phyloP scores from a whole-genome alignment of 2,329 filamentous ascomycete species.

The Monosporascus sp. region DNA sequence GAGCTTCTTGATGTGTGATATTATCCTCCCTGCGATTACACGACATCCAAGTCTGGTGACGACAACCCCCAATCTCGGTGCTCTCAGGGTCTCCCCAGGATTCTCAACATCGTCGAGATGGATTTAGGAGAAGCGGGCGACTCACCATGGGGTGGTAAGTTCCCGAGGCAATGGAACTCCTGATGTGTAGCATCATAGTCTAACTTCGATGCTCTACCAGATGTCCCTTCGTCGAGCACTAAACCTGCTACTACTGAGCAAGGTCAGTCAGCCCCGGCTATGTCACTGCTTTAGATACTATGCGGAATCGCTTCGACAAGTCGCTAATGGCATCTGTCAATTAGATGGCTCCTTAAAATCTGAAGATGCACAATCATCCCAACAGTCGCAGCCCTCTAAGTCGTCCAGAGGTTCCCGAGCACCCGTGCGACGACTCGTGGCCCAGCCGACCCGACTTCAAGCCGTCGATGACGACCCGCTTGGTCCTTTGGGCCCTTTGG shows the following conservation, averaged over 20 bases:
- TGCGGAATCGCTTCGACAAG: neutral
- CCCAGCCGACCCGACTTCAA: slow-evolving; percentile 73
- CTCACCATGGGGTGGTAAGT: slow-evolving; percentile 40
- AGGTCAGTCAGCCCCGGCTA: slow-evolving; percentile 13
- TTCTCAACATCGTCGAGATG: slow-evolving; percentile 24
- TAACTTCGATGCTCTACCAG: slow-evolving; percentile 17
- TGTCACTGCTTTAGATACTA: neutral
- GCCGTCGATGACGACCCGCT: slow-evolving; percentile 67
- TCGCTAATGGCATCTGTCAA: slow-evolving; percentile 7
- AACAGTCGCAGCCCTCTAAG: slow-evolving; percentile 27
- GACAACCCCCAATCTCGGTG: neutral
- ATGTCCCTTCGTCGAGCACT: slow-evolving; percentile 35
- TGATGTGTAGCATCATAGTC: neutral
- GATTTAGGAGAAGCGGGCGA: slow-evolving; percentile 39
- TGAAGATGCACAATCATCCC: slow-evolving; percentile 23
- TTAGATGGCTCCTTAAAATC: slow-evolving; percentile 17
- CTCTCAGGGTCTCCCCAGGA: slow-evolving; percentile 2
- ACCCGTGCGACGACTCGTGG: slow-evolving; percentile 56
- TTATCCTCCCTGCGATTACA: neutral
- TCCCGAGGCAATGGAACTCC: neutral
- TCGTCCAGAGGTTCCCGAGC: slow-evolving; percentile 23
- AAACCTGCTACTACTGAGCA: slow-evolving; percentile 20
- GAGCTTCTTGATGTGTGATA: slow-evolving; percentile 2
- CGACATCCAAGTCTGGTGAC: neutral
- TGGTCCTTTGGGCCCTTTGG: slow-evolving; percentile 68